Evolutionary conservation across 163 green algal species (phyloP).

Genomic region (Scenedesmus sp.): DNA sequence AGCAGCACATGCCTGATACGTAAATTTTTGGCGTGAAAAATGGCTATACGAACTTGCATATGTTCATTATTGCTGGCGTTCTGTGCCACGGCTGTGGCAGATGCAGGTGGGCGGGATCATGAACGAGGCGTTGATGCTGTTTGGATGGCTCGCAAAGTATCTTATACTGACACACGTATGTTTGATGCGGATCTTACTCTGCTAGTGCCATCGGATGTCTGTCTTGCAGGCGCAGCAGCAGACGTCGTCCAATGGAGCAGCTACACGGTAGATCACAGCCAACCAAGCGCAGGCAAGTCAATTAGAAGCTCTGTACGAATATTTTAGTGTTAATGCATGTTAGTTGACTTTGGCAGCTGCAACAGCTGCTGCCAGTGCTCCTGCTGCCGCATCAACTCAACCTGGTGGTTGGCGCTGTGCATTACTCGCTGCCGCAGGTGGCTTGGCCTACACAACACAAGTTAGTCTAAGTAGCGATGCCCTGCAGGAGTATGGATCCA

Average conservation of each 20-base stretch:
- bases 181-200: background rate
- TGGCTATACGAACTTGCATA: background rate
- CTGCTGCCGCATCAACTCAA: background rate
- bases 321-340: background rate
- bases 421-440: background rate
- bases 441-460: constrained; percentile 12
- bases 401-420: background rate
- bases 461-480: background rate
- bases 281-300: background rate
- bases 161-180: background rate
- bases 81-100: background rate
- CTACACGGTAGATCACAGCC: background rate
- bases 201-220: background rate
- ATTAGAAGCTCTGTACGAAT: background rate
- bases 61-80: background rate
- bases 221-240: background rate
- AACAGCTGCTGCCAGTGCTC: too few species aligned
- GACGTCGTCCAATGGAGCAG: background rate
- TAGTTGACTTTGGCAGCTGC: background rate
- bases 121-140: background rate
- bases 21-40: background rate
- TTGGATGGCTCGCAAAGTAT: background rate
- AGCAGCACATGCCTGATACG: background rate
- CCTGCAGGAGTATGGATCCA: constrained; percentile 17
- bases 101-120: background rate